Conservation (phyloP, 1,139 yeast species). For the Blastobotrys aristatus region DNA sequence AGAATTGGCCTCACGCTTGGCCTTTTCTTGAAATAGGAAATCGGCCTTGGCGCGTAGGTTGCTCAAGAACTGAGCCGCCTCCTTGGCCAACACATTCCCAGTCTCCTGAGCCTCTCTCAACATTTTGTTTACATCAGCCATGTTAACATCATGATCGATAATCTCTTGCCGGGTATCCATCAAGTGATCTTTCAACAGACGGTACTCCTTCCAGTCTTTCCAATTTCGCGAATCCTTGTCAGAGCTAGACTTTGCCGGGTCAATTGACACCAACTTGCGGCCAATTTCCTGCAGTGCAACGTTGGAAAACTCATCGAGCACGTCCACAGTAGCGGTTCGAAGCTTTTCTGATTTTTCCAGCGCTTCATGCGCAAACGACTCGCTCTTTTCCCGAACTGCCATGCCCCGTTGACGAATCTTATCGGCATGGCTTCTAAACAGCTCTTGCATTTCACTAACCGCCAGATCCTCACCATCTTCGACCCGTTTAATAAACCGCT, state of each 20-base stretch:
- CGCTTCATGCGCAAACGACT: slow-evolving; percentile 31
- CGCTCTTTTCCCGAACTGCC: slow-evolving; percentile 31
- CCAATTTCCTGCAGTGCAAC: slow-evolving; percentile 36
- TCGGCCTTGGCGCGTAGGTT: slow-evolving; percentile 79
- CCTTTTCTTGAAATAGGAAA: slow-evolving; percentile 57
- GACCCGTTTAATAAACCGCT: slow-evolving; percentile 18
- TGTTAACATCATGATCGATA: slow-evolving; percentile 45
- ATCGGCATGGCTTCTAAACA: slow-evolving; percentile 29
- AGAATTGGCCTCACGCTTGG: slow-evolving; percentile 17
- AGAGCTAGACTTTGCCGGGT: slow-evolving; percentile 24
- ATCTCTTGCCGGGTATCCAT: slow-evolving; percentile 54
- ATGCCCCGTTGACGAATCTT: slow-evolving; percentile 29
- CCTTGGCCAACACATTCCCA: slow-evolving; percentile 55
- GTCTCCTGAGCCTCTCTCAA: slow-evolving; percentile 57
- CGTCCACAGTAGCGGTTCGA: slow-evolving; percentile 35
- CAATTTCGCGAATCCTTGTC: slow-evolving; percentile 41
- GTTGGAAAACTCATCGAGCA: slow-evolving; percentile 38
- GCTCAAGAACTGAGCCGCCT: slow-evolving; percentile 65
- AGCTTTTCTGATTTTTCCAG: slow-evolving; percentile 33
- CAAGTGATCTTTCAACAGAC: slow-evolving; percentile 51
- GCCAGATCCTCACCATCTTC: slow-evolving; percentile 19
- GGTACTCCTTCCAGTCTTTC: slow-evolving; percentile 66
- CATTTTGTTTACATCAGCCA: slow-evolving; percentile 47
- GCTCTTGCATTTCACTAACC: slow-evolving; percentile 24
- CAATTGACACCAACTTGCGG: slow-evolving; percentile 28